Percentiles rank a stretch among this genome's conserved stretches.
Conservation (phyloP, 192 early-diverging fungal species). For the Backusella macrospora region DNA sequence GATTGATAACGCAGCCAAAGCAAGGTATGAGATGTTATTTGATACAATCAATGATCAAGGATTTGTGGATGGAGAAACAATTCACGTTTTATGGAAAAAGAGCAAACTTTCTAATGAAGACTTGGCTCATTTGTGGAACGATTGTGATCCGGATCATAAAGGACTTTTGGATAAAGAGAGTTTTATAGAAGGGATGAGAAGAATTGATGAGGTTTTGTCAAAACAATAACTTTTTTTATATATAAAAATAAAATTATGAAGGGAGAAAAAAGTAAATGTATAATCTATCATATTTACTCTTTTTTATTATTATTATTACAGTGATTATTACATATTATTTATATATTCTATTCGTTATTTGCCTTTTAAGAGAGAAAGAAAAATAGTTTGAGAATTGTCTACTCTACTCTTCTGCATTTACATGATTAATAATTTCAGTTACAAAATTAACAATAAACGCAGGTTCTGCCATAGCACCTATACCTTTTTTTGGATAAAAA, state of each 20-base stretch:
- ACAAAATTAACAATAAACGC: background rate
- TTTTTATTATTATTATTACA: background rate
- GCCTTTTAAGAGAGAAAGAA: background rate
- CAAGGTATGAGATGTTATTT: conserved; percentile 27
- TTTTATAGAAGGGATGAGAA: conserved; percentile 32
- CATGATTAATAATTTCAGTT: background rate
- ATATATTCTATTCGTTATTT: too few species aligned
- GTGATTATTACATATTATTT: background rate
- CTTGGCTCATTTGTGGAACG: conserved; percentile 28
- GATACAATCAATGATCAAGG: conserved; percentile 28
- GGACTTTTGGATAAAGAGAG: conserved; percentile 31
- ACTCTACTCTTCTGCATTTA: background rate
- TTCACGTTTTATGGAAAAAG: conserved; percentile 21
- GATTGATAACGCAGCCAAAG: background rate
- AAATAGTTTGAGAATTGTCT: background rate
- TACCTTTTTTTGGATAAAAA: conserved; percentile 41
- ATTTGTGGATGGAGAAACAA: conserved; percentile 28
- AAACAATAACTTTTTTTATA: background rate
- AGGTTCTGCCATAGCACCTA: conserved; percentile 89
- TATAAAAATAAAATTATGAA: background rate
- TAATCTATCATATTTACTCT: background rate
- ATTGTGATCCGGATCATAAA: conserved; percentile 28
- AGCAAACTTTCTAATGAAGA: conserved; percentile 24
- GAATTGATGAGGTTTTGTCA: conserved; percentile 25
- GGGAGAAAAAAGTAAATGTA: background rate